These are phyloP conservation scores for Scleroderma citrinum DNA, from an alignment of 768 basidiomycete genomes.

Conservation along the genomic window DNA sequence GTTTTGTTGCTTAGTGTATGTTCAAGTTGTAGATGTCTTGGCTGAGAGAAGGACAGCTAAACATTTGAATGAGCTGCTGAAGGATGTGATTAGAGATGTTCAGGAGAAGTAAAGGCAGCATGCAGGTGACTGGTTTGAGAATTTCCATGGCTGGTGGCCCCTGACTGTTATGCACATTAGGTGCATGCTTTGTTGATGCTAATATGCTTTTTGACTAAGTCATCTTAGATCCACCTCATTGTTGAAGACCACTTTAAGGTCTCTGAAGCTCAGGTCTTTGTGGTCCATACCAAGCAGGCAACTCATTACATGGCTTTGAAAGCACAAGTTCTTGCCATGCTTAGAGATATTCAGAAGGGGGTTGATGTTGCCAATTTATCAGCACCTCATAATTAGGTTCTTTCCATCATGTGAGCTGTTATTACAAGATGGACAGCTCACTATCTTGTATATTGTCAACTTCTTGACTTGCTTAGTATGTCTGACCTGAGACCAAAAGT, in stretches of 20 bases:
- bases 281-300: constrained; percentile 15
- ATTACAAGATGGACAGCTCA: constrained; percentile 34
- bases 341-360: constrained; percentile 16
- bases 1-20: too few relatives aligned
- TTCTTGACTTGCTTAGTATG: constrained; percentile 22
- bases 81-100: constrained; percentile 2
- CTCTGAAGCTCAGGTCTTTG: constrained; percentile 9
- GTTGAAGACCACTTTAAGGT: constrained; percentile 32
- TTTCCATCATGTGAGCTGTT: constrained; percentile 28
- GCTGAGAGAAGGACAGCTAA: constrained; percentile 1
- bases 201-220: neutral
- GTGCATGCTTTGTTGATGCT: neutral
- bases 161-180: constrained; percentile 4
- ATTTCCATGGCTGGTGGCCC: too few relatives aligned
- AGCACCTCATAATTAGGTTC: neutral
- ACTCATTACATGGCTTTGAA: constrained; percentile 33
- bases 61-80: neutral
- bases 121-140: neutral
- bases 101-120: constrained; percentile 1
- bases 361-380: neutral
- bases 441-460: constrained; percentile 25
- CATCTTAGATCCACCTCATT: constrained; percentile 31
- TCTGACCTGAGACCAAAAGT: too few relatives aligned
- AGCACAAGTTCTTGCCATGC: constrained; percentile 24
- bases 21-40: constrained; percentile 1